phyloP scores from a whole-genome alignment of 1,284 basidiomycete species.

The Pyrrhoderma lamaoense region DNA sequence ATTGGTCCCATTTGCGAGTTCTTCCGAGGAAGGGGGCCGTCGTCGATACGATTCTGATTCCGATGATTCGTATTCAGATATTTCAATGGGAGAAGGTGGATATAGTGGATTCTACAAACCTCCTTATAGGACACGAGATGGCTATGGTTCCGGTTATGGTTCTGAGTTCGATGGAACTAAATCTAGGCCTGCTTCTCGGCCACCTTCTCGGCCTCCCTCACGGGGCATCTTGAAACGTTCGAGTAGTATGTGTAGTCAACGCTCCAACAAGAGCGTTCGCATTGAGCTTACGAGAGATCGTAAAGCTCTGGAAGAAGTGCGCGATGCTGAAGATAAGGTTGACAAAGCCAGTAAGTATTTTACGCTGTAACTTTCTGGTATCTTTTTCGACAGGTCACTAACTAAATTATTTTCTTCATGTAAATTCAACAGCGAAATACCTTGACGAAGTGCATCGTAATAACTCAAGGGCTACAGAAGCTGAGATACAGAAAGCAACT shows the following conservation, averaged over 20 bases:
- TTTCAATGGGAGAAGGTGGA: neutral
- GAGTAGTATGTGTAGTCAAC: constrained; percentile 15
- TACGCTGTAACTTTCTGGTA: neutral
- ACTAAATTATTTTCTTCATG: too few relatives aligned
- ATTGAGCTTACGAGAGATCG: constrained; percentile 15
- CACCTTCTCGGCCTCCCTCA: constrained; percentile 14
- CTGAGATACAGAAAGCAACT: constrained; percentile 11
- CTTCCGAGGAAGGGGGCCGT: constrained; percentile 13
- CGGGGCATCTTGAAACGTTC: constrained; percentile 18
- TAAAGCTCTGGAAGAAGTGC: constrained; percentile 15
- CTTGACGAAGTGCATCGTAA: constrained; percentile 3
- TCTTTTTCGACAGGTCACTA: neutral
- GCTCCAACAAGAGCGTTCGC: constrained; percentile 17
- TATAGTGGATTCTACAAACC: constrained; percentile 8
- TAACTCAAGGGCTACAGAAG: neutral
- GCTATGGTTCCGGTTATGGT: constrained; percentile 12
- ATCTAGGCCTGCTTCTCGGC: constrained; percentile 9
- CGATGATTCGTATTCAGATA: neutral
- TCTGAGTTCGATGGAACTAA: constrained; percentile 4
- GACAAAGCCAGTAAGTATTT: constrained; percentile 9
- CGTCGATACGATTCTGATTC: neutral
- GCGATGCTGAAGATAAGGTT: constrained; percentile 14
- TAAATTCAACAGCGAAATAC: neutral
- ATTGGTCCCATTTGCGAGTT: constrained; percentile 14
- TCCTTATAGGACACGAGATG: constrained; percentile 12